These are phyloP conservation scores for Metarhizium brunneum DNA, from an alignment of 2,329 filamentous ascomycete species.

Conservation along the genomic window DNA sequence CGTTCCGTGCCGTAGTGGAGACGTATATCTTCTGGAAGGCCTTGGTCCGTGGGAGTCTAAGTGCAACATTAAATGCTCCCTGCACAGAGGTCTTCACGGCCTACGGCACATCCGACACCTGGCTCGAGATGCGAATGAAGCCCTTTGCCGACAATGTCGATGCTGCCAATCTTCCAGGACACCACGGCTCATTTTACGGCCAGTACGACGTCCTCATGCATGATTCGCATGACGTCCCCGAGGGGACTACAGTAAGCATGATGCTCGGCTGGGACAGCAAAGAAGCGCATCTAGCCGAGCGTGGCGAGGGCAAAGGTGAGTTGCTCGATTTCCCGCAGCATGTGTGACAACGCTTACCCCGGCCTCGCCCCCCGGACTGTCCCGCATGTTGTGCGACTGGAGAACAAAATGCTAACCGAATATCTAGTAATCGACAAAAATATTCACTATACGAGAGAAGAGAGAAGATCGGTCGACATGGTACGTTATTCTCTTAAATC, in stretches of 20 bases:
- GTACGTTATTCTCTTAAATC: constrained; percentile 13
- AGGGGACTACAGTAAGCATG: constrained; percentile 21
- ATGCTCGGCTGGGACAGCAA: constrained; percentile 31
- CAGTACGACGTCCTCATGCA: constrained; percentile 22
- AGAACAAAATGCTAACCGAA: background rate
- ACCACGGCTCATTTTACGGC: constrained; percentile 22
- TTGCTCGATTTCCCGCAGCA: background rate
- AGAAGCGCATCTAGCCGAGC: constrained; percentile 26
- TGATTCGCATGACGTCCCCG: constrained; percentile 16
- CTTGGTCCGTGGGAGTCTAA: constrained; percentile 11
- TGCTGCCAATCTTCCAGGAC: constrained; percentile 17
- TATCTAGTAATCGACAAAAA: constrained; percentile 25
- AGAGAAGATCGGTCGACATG: constrained; percentile 21
- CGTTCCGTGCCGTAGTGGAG: constrained; percentile 22
- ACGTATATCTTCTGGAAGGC: constrained; percentile 15
- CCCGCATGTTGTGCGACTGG: background rate
- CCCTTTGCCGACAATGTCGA: constrained; percentile 17
- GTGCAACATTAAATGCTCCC: constrained; percentile 23
- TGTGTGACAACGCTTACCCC: no score
- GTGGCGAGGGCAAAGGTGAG: constrained; percentile 21
- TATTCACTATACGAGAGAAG: constrained; percentile 20
- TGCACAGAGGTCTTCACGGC: constrained; percentile 29
- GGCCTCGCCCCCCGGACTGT: no score
- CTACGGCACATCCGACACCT: constrained; percentile 22
- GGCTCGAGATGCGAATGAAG: constrained; percentile 20